A percentile compares a stretch with the other conserved stretches of the same genome.
These are phyloP conservation scores for Crotalaria pallida DNA, from an alignment of 306 rosid species.

Conservation along the genomic window DNA sequence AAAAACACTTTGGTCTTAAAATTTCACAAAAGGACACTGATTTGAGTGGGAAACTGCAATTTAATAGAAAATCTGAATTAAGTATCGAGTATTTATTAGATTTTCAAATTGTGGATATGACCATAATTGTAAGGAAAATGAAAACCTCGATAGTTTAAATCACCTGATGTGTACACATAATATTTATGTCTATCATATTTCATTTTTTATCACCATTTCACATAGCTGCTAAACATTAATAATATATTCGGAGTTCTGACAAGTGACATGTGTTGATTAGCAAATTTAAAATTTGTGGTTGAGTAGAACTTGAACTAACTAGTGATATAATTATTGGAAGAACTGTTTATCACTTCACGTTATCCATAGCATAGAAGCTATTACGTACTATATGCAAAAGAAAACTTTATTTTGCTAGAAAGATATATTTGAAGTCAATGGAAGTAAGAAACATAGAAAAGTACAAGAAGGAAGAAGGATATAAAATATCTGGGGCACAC, in stretches of 20 bases:
- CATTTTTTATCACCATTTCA: background rate
- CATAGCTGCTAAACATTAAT: background rate
- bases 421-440: background rate
- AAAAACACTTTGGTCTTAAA: too few species aligned
- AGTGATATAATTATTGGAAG: background rate
- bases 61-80: background rate
- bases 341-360: background rate
- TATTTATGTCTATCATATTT: background rate
- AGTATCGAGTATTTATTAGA: background rate
- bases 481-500: background rate
- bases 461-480: background rate
- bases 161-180: background rate
- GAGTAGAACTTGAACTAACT: background rate
- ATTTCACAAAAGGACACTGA: too few species aligned
- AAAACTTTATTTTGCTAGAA: background rate
- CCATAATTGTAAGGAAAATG: background rate
- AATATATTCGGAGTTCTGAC: too few species aligned
- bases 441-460: background rate
- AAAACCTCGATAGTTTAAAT: background rate
- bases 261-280: background rate
- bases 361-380: background rate
- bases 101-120: background rate
- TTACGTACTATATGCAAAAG: background rate
- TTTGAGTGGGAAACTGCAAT: background rate
- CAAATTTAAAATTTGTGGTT: background rate